Conservation (phyloP, 1,284 basidiomycete species). For the Amylostereum areolatum region DNA sequence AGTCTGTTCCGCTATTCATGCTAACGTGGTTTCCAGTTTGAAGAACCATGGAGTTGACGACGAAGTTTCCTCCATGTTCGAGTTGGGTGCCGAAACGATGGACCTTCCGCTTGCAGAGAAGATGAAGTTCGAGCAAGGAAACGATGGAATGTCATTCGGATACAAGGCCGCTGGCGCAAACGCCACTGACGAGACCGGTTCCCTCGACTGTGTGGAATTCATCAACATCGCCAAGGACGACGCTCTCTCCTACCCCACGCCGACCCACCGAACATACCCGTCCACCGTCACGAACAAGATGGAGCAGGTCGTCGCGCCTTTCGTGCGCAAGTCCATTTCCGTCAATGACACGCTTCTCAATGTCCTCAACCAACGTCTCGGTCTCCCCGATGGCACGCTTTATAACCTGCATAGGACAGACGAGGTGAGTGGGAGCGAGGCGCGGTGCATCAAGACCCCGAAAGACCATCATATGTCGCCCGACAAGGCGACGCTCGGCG, state of each 20-base stretch:
- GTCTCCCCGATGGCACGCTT: conserved; percentile 46
- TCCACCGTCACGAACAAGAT: conserved; percentile 44
- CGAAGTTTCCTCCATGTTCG: conserved; percentile 27
- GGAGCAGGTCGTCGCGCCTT: conserved; percentile 43
- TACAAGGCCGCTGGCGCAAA: conserved; percentile 62
- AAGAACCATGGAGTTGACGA: conserved; percentile 30
- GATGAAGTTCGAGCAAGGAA: conserved; percentile 30
- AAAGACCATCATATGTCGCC: conserved; percentile 22
- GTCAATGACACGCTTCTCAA: conserved; percentile 49
- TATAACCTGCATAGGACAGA: conserved; percentile 36
- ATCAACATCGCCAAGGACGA: conserved; percentile 67
- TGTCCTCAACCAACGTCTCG: conserved; percentile 52
- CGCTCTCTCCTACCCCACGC: conserved; percentile 46
- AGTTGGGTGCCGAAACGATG: conserved; percentile 29
- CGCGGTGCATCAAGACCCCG: conserved; percentile 50
- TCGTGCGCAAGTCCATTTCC: conserved; percentile 50
- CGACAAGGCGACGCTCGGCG: conserved; percentile 22
- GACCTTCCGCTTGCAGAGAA: conserved; percentile 27
- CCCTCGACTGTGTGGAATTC: conserved; percentile 42
- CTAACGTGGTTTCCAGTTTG: conserved; percentile 13
- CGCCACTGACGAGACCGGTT: conserved; percentile 46
- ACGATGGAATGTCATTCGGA: conserved; percentile 27
- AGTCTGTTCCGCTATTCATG: background rate
- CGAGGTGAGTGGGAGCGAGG: conserved; percentile 53
- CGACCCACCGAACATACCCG: conserved; percentile 50